phyloP scores from a whole-genome alignment of 108 stramenopile species.

The Schizochytrium sp. region DNA sequence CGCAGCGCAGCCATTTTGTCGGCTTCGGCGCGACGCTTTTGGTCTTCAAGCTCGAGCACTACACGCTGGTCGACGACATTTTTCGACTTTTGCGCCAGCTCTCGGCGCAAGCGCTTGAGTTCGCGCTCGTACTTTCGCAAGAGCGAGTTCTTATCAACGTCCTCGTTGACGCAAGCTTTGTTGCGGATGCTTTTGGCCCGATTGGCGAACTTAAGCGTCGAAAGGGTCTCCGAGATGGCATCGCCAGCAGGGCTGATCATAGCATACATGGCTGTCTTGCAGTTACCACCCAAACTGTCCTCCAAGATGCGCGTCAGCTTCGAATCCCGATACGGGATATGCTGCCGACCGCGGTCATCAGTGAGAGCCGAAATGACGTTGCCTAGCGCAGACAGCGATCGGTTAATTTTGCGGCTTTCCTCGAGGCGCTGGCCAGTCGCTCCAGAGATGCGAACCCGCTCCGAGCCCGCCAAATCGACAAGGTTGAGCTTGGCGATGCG shows the following conservation, averaged over 20 bases:
- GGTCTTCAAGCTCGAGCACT: conserved; percentile 50
- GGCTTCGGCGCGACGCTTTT: conserved; percentile 48
- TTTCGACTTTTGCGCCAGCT: conserved; percentile 39
- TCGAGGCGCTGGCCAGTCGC: conserved; percentile 58
- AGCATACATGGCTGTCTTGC: conserved; percentile 65
- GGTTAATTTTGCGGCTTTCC: conserved; percentile 58
- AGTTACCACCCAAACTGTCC: conserved; percentile 46
- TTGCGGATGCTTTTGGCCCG: conserved; percentile 51
- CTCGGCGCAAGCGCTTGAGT: conserved; percentile 42
- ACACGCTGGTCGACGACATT: conserved; percentile 57
- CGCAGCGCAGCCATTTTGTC: conserved; percentile 59
- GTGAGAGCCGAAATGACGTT: conserved; percentile 58
- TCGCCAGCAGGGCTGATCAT: conserved; percentile 58
- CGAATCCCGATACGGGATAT: conserved; percentile 56
- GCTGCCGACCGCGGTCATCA: conserved; percentile 39
- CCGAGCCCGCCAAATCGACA: conserved; percentile 57
- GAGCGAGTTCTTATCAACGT: conserved; percentile 58
- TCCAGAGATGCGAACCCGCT: conserved; percentile 49
- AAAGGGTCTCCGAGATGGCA: conserved; percentile 42
- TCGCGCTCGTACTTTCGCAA: conserved; percentile 61
- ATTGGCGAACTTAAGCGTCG: conserved; percentile 50
- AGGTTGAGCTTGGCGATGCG: conserved; percentile 61
- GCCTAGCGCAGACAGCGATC: conserved; percentile 49
- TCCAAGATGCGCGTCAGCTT: conserved; percentile 61
- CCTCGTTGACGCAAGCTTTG: conserved; percentile 54